Evolutionary conservation across 2,329 filamentous ascomycete species (phyloP), one percentile per base, ranked within the genome.

Genomic region (Ophioceras dolichostomum): DNA sequence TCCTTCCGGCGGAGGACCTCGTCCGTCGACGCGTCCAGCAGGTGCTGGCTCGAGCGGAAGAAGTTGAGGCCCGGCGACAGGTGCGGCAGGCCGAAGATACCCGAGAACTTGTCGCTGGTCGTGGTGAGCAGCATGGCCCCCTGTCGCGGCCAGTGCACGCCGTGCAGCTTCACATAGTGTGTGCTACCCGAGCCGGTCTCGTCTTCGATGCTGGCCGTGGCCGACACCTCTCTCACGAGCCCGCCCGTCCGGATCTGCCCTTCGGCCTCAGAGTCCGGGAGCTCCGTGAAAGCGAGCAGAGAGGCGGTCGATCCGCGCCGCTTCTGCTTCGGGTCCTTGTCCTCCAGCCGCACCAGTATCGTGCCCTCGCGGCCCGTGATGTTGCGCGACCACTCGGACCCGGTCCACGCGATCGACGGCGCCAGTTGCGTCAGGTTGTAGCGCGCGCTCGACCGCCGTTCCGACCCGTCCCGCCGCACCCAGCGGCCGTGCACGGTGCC

Each of bases 31-130:
- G 71, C 66, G 49, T 89, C 83, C 26, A 96, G 65, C 13, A 94
- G 61, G 36, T 64, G 62, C 50, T 79, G 56, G 60, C 76, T 67
- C 42, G 71, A 67, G 50, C 61, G 54, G 54, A 75, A 76, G 50
- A 70, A 76, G 34, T 73, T 64, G 4, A 62, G 53, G 16, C 63
- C 57, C 0, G 84, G 70, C 1, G 83, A 68, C 36, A 98, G 70
- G 56, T 96, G 87, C 19, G 91, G 88, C 33, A 96, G 63, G 3
- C 79, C 83, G 55, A 94, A 94, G 39, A 96, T 79, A 31, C 91
- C 88, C n/a, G 81, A 76, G 51, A 91, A 91, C 62, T 94, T 95
- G 52, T 94, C 83, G 56, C 87, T 95, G 34, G 87, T 89, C 1
- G 89, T 95, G 2, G 82, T 84, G 53, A 96, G 63, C 26, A 96